These are phyloP conservation scores for Phaffia australis DNA, from an alignment of 768 basidiomycete genomes.

Conservation along the genomic window DNA sequence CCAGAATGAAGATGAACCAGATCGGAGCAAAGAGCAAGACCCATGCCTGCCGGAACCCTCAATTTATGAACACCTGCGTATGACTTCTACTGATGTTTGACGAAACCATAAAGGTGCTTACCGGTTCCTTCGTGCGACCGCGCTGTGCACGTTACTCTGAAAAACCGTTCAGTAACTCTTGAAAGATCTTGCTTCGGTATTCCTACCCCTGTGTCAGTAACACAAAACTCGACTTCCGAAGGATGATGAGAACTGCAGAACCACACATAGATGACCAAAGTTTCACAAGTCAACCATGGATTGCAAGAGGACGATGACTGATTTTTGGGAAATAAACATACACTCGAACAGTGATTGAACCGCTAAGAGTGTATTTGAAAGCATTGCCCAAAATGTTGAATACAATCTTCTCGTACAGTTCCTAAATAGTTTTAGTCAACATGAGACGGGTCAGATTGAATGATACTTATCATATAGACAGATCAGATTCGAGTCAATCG, in stretches of 20 bases:
- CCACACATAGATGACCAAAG: no score
- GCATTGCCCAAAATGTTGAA: conserved; percentile 35
- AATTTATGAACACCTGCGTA: not conserved
- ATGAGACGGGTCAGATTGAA: no score
- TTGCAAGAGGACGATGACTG: no score
- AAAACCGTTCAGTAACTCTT: conserved; percentile 23
- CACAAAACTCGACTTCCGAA: conserved; percentile 11
- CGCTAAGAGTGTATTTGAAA: conserved; percentile 14
- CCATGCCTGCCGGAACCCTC: not conserved
- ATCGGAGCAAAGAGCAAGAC: conserved; percentile 19
- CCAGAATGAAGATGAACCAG: conserved; percentile 15
- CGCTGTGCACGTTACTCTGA: conserved; percentile 1
- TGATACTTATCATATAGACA: no score
- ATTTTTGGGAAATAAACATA: no score
- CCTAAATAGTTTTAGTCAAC: conserved; percentile 2
- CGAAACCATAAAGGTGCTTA: not conserved
- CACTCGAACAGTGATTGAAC: conserved; percentile 6
- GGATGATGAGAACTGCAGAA: not conserved
- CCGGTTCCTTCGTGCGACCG: conserved; percentile 17
- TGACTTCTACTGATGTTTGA: not conserved
- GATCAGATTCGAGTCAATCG: no score
- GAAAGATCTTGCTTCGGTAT: conserved; percentile 16
- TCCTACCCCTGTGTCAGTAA: conserved; percentile 18
- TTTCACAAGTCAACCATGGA: no score
- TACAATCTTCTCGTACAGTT: conserved; percentile 39